Percentiles rank a stretch among this genome's conserved stretches.
phyloP scores from a whole-genome alignment of 2,329 filamentous ascomycete species.

The Trichoderma sp. region DNA sequence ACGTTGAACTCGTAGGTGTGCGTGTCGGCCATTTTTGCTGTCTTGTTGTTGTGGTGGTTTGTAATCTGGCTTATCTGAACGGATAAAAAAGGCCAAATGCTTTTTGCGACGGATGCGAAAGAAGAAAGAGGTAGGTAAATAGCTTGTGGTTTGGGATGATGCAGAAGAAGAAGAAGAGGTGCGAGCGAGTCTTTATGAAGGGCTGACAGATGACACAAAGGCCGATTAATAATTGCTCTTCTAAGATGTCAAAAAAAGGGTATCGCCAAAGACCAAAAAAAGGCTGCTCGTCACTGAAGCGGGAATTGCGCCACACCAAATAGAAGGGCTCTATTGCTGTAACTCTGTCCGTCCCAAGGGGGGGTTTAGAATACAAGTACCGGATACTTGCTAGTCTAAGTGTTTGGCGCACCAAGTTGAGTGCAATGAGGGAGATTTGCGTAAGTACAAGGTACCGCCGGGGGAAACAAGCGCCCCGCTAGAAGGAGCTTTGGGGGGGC shows the following conservation, averaged over 20 bases:
- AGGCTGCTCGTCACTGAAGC: not conserved
- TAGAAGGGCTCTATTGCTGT: not conserved
- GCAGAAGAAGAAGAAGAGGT: not conserved
- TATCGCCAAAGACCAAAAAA: not conserved
- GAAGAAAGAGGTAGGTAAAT: not conserved
- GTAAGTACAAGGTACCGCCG: not conserved
- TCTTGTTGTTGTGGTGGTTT: not conserved
- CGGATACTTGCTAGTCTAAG: not conserved
- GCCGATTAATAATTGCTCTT: slow-evolving; percentile 16
- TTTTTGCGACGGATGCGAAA: not conserved
- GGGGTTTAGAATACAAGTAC: not conserved
- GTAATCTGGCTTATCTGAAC: not conserved
- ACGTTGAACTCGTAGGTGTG: slow-evolving; percentile 96
- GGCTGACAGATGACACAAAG: not conserved
- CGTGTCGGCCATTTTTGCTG: slow-evolving; percentile 61
- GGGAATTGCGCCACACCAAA: slow-evolving; percentile 16
- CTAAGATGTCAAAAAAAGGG: not conserved
- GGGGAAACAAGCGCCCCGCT: not conserved
- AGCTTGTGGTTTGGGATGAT: not conserved
- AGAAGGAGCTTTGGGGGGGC: not conserved
- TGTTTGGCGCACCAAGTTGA: too few relatives aligned
- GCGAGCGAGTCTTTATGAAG: not conserved
- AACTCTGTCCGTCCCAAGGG: not conserved
- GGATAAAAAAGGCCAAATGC: not conserved
- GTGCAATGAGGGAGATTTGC: not conserved